Evolutionary conservation across 2,329 filamentous ascomycete species (phyloP).

Genomic region (Setomelanomma holmii): DNA sequence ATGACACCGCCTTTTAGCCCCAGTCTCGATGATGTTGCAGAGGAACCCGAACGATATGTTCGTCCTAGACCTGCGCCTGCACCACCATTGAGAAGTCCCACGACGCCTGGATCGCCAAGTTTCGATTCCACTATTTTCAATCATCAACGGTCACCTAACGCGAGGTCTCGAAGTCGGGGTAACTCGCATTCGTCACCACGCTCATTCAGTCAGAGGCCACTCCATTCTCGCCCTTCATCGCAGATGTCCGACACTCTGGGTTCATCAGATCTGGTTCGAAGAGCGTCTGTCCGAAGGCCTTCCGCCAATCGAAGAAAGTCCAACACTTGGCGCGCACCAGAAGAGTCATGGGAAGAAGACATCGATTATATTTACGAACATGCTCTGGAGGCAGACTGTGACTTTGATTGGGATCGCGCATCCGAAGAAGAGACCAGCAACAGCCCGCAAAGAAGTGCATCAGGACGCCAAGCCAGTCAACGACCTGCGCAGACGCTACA

Average conservation of each 20-base stretch:
- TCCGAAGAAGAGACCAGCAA: conserved; percentile 42
- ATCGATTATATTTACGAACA: conserved; percentile 69
- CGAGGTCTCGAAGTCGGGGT: conserved; percentile 23
- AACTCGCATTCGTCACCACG: conserved; percentile 36
- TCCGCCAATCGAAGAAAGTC: conserved; percentile 37
- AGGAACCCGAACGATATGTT: conserved; percentile 45
- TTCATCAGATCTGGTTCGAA: conserved; percentile 47
- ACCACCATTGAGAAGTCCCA: conserved; percentile 34
- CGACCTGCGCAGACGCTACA: not conserved
- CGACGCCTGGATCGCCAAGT: conserved; percentile 34
- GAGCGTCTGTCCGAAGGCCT: conserved; percentile 28
- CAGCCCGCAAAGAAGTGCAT: conserved; percentile 32
- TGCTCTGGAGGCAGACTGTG: conserved; percentile 65
- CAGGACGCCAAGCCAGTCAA: not conserved
- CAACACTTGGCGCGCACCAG: conserved; percentile 45
- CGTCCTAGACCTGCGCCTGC: conserved; percentile 44
- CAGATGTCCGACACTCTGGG: conserved; percentile 56
- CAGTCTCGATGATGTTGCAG: conserved; percentile 45
- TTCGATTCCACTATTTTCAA: conserved; percentile 39
- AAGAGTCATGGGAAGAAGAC: conserved; percentile 66
- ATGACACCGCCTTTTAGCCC: conserved; percentile 52
- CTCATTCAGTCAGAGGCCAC: conserved; percentile 20
- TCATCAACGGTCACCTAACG: conserved; percentile 28
- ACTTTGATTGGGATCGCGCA: conserved; percentile 63
- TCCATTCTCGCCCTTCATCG: conserved; percentile 41